These are phyloP conservation scores for Cardamine resedifolia DNA, from an alignment of 345 rosid species.

Conservation along the genomic window DNA sequence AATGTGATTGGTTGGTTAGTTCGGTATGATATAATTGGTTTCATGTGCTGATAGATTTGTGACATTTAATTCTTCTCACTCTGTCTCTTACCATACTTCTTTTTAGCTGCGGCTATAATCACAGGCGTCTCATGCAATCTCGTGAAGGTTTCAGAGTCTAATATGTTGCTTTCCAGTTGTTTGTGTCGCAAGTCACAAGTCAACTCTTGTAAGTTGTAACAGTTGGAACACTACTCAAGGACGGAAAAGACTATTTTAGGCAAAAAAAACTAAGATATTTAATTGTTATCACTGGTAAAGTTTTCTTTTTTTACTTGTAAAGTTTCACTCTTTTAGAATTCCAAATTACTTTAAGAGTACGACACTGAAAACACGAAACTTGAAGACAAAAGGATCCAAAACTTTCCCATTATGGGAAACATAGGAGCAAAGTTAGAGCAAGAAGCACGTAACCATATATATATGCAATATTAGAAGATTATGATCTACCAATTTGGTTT, in stretches of 20 bases:
- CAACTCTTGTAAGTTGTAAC: background rate
- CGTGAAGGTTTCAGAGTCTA: constrained; percentile 32
- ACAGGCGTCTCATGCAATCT: constrained; percentile 36
- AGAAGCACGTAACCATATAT: background rate
- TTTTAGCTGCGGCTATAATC: constrained; percentile 29
- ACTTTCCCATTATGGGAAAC: background rate
- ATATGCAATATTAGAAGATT: background rate
- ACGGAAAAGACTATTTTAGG: background rate
- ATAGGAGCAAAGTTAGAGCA: background rate
- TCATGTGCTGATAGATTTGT: constrained; percentile 27
- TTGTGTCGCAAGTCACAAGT: constrained; percentile 32
- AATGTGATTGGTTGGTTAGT: constrained; percentile 31
- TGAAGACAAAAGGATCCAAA: background rate
- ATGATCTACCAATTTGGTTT: background rate
- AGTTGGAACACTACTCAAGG: constrained; percentile 10
- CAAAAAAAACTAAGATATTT: background rate
- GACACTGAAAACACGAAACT: background rate
- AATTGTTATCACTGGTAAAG: background rate
- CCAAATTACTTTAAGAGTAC: background rate
- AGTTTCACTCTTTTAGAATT: background rate
- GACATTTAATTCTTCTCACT: background rate
- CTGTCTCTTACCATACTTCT: constrained; percentile 5
- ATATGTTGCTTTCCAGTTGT: constrained; percentile 36
- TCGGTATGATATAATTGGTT: constrained; percentile 30
- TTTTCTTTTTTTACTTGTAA: background rate